Evolutionary conservation across 208 protist species (phyloP).

Genomic region (Trichomonas vaginalis): DNA sequence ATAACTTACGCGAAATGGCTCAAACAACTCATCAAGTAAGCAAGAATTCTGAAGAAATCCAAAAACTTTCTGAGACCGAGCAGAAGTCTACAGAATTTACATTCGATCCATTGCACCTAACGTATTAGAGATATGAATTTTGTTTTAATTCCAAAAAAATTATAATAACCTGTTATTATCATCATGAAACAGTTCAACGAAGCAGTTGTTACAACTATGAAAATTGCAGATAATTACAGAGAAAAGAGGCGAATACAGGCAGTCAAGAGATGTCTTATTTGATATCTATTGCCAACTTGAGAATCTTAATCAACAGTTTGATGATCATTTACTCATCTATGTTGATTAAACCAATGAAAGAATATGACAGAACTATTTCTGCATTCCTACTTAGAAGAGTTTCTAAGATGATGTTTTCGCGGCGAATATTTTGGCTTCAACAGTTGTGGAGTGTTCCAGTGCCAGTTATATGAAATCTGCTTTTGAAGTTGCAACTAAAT

Average conservation of each 20-base stretch:
- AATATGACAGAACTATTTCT: background rate
- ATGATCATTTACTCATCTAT: background rate
- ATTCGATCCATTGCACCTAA: too few relatives aligned
- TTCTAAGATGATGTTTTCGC: background rate
- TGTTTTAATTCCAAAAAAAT: too few relatives aligned
- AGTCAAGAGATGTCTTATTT: background rate
- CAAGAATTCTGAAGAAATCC: too few relatives aligned
- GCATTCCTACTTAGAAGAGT: background rate
- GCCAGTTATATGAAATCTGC: background rate
- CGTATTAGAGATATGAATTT: too few relatives aligned
- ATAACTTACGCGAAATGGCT: too few relatives aligned
- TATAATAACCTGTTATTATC: too few relatives aligned
- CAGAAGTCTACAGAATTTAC: too few relatives aligned
- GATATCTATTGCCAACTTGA: background rate
- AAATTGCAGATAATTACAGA: background rate
- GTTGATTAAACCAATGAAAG: background rate
- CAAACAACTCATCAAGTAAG: too few relatives aligned
- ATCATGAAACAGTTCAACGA: background rate
- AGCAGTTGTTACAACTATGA: background rate
- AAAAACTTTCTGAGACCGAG: too few relatives aligned
- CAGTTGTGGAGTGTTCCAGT: background rate
- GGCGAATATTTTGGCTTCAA: background rate
- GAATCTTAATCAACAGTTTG: background rate
- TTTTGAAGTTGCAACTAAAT: background rate
- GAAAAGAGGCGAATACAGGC: background rate